Evolutionary conservation across 805 yeast genomes (phyloP), one percentile per base, ranked within the genome.

Genomic region (Starmerella khaoyaiensis): DNA sequence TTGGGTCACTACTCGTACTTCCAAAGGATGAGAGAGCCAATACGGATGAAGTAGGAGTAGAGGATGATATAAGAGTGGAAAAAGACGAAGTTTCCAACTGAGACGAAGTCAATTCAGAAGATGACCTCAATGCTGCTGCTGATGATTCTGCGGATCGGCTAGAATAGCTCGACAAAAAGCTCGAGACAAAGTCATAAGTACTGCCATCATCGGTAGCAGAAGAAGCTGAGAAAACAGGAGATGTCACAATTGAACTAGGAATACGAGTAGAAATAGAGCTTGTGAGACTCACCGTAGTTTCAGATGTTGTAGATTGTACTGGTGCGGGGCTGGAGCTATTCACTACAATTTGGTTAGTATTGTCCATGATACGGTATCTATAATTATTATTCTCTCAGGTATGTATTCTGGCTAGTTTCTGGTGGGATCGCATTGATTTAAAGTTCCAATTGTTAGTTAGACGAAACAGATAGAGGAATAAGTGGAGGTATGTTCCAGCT

Each of bases 331-430:
- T 5, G 2, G 37, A 35, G 11, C 27, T 21, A 17, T 35, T 28
- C 16, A 20, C 31, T 35, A 21, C 11, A 23, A 26, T 17, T 9
- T 26, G 31, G 40, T 37, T 37, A 37, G 40, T 22, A 32, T 31
- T 27, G 36, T 37, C 40, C 40, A 37, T 37, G 6, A 8, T 5
- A 28, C 12, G 14, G 10, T 7, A 15, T 7, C 7, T 28, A 5
- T 19, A 9, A 28, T 19, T 19, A 5, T n/a, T 11, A n/a, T n/a
- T 23, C 26, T 11, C 26, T 23, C 11, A 23, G 11, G n/a, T 23
- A 23, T 11, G 26, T n/a, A 11, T 11, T n/a, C 12, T 23, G 11
- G n/a, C 12, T 23, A n/a, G 26, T 23, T 23, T 23, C 26, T 23
- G 12, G 26, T 23, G 26, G n/a, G 26, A n/a, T n/a, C n/a, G n/a